Evolutionary conservation across 306 rosid species (phyloP).

Genomic region (Hippophae gyantsensis): DNA sequence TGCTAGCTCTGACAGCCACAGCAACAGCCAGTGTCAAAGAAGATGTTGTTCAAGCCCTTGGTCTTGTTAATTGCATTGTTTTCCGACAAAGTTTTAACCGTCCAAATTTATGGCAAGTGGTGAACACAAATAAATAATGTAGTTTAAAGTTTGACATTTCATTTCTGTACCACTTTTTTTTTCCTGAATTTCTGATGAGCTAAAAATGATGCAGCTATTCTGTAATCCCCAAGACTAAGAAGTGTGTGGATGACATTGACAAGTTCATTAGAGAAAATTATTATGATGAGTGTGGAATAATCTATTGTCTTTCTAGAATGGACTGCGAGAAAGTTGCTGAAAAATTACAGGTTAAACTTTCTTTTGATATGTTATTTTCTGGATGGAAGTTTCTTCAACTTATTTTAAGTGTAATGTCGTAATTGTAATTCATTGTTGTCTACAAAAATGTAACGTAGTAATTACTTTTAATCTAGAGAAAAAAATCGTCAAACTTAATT

Average conservation of each 20-base stretch:
- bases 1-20: slow-evolving; percentile 93
- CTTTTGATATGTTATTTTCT: slow-evolving; percentile 1
- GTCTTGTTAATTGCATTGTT: slow-evolving; percentile 81
- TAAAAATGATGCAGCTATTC: slow-evolving; percentile 58
- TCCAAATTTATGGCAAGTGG: slow-evolving; percentile 68
- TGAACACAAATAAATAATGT: slow-evolving; percentile 15
- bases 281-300: slow-evolving; percentile 88
- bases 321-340: slow-evolving; percentile 98
- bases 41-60: slow-evolving; percentile 98
- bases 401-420: background rate
- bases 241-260: slow-evolving; percentile 86
- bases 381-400: background rate
- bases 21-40: slow-evolving; percentile 99
- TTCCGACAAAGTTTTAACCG: slow-evolving; percentile 99
- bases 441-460: too few species aligned
- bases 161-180: background rate
- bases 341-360: slow-evolving; percentile 68
- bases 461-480: too few species aligned
- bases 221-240: slow-evolving; percentile 78
- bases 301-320: slow-evolving; percentile 96
- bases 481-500: too few species aligned
- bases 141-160: slow-evolving; percentile 12
- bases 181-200: slow-evolving; percentile 1
- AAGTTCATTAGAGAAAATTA: slow-evolving; percentile 77
- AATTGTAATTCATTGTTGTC: too few species aligned